These are phyloP conservation scores for Mucor racemosus DNA, from an alignment of 371 early-diverging fungal species.

Conservation along the genomic window DNA sequence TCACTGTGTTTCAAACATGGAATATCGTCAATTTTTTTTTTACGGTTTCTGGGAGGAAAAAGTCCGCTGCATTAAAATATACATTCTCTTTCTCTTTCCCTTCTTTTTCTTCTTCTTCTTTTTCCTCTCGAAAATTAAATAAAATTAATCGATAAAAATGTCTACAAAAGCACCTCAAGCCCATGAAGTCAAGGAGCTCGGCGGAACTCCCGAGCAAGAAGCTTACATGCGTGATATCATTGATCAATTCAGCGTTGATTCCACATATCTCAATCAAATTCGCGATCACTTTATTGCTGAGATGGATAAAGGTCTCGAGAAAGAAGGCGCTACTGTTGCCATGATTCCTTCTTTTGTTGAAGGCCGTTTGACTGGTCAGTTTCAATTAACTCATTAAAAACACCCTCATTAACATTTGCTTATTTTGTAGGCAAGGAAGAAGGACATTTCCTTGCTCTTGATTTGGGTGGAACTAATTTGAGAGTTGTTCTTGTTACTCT, in stretches of 20 bases:
- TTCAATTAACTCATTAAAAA: neutral
- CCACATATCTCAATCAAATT: slow-evolving; percentile 66
- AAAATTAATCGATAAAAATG: slow-evolving; percentile 12
- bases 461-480: slow-evolving; percentile 95
- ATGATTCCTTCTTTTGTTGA: slow-evolving; percentile 84
- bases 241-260: slow-evolving; percentile 62
- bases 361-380: slow-evolving; percentile 53
- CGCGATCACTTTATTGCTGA: slow-evolving; percentile 69
- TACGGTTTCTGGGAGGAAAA: slow-evolving; percentile 46
- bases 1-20: slow-evolving; percentile 15
- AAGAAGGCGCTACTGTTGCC: slow-evolving; percentile 66
- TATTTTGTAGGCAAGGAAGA: slow-evolving; percentile 58
- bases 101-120: slow-evolving; percentile 13
- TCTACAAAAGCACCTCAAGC: slow-evolving; percentile 28
- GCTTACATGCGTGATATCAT: slow-evolving; percentile 52
- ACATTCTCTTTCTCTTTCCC: slow-evolving; percentile 2
- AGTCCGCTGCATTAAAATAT: slow-evolving; percentile 29
- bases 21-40: neutral
- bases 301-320: slow-evolving; percentile 75
- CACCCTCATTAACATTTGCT: neutral
- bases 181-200: slow-evolving; percentile 32
- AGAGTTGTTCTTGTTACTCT: slow-evolving; percentile 88
- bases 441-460: slow-evolving; percentile 89
- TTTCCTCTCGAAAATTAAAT: neutral
- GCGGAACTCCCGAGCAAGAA: slow-evolving; percentile 55